Evolutionary conservation across 768 basidiomycete species (phyloP).

Genomic region (Mycena sanguinolenta): DNA sequence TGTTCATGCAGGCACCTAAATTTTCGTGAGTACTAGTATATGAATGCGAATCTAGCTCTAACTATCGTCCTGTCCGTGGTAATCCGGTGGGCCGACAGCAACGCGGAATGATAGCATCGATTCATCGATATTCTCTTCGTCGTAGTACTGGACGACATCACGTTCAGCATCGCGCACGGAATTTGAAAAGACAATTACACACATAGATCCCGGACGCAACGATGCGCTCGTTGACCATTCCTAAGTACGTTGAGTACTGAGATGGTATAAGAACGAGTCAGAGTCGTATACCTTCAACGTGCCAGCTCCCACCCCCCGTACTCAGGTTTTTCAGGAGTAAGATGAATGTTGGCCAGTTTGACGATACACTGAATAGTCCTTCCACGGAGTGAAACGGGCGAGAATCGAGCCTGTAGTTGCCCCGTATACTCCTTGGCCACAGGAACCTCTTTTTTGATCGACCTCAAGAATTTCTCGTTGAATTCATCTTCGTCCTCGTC

Average conservation of each 20-base stretch:
- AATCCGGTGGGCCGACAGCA: neutral
- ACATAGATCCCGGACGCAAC: neutral
- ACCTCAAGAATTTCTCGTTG: too few species aligned
- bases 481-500: slow-evolving; percentile 22
- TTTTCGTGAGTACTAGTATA: neutral
- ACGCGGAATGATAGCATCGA: neutral
- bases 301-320: neutral
- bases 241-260: neutral
- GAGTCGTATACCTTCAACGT: neutral
- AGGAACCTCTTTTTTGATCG: slow-evolving; percentile 3
- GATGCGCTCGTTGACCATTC: neutral
- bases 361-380: slow-evolving; percentile 31
- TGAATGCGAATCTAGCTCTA: neutral
- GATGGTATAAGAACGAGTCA: neutral
- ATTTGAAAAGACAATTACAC: neutral
- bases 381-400: slow-evolving; percentile 24
- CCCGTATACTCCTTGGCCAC: slow-evolving; percentile 19
- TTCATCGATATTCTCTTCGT: slow-evolving; percentile 10
- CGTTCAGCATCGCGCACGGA: neutral
- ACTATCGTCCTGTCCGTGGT: neutral
- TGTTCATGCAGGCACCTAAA: neutral
- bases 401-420: slow-evolving; percentile 5
- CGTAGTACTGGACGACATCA: slow-evolving; percentile 15
- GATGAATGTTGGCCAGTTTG: neutral
- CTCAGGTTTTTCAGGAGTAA: neutral